Evolutionary conservation across 352 stramenopile genomes (phyloP).

Genomic region (Globisporangium emineosum): DNA sequence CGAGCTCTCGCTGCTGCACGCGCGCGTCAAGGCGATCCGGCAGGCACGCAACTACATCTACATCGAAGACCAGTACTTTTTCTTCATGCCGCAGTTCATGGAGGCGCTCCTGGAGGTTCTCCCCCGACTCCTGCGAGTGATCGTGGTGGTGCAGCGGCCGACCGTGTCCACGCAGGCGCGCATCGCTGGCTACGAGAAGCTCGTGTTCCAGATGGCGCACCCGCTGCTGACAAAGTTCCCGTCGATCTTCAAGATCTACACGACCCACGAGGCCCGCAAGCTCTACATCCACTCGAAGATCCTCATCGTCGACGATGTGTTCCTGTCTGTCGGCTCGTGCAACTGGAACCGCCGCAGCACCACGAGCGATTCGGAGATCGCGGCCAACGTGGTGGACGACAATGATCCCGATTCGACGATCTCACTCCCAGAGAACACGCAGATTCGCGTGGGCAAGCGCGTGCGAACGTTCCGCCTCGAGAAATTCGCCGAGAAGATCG

Average conservation of each 20-base stretch:
- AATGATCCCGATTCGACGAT: background rate
- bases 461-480: conserved; percentile 45
- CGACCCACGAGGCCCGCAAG: conserved; percentile 37
- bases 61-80: conserved; percentile 76
- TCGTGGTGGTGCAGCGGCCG: conserved; percentile 48
- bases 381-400: conserved; percentile 47
- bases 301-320: conserved; percentile 83
- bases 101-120: conserved; percentile 40
- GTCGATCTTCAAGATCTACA: conserved; percentile 56
- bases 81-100: conserved; percentile 55
- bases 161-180: conserved; percentile 25
- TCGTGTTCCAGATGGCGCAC: conserved; percentile 56
- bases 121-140: conserved; percentile 41
- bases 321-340: conserved; percentile 79
- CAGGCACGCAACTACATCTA: conserved; percentile 62
- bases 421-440: conserved; percentile 13
- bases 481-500: conserved; percentile 51
- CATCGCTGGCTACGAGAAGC: conserved; percentile 60
- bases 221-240: conserved; percentile 50
- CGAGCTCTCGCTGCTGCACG: conserved; percentile 50
- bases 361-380: conserved; percentile 65
- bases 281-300: conserved; percentile 84
- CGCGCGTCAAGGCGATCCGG: conserved; percentile 52
- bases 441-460: conserved; percentile 40
- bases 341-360: conserved; percentile 92